These are phyloP conservation scores for Mycena haematopus DNA, from an alignment of 768 basidiomycete genomes.

Conservation along the genomic window DNA sequence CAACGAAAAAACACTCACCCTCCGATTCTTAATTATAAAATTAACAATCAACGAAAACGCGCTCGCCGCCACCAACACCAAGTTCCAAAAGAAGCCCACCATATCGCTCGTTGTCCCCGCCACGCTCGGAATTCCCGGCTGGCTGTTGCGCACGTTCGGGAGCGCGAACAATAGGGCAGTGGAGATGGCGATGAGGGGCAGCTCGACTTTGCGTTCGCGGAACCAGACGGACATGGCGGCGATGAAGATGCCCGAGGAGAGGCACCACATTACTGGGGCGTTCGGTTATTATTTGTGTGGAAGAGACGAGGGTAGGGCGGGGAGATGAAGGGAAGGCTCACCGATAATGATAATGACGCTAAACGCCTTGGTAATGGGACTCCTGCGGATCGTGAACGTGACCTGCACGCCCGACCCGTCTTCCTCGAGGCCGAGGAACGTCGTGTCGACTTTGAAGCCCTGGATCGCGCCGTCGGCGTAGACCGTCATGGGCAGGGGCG, in stretches of 20 bases:
- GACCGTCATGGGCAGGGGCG: slow-evolving; percentile 8
- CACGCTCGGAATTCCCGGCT: slow-evolving; percentile 18
- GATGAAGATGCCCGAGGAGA: slow-evolving; percentile 3
- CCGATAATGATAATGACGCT: slow-evolving; percentile 7
- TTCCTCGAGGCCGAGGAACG: neutral
- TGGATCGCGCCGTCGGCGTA: neutral
- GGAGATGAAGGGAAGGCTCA: neutral
- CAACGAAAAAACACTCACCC: too few relatives aligned
- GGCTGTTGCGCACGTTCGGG: slow-evolving; percentile 24
- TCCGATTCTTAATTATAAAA: neutral
- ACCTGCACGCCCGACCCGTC: slow-evolving; percentile 10
- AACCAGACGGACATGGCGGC: slow-evolving; percentile 20
- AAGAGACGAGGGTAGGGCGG: too few relatives aligned
- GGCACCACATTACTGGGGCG: too few relatives aligned
- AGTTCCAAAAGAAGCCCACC: slow-evolving; percentile 15
- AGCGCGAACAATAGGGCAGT: slow-evolving; percentile 23
- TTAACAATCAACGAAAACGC: neutral
- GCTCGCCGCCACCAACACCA: slow-evolving; percentile 15
- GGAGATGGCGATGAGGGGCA: slow-evolving; percentile 19
- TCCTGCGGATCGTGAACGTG: neutral
- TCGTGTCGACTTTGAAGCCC: slow-evolving; percentile 5
- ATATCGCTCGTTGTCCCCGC: slow-evolving; percentile 19
- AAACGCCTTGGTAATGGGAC: slow-evolving; percentile 14
- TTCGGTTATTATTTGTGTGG: too few relatives aligned
- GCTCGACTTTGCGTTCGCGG: slow-evolving; percentile 14